A percentile compares a stretch with the other conserved stretches of the same genome.
Evolutionary conservation across 768 basidiomycete species (phyloP).

Genomic region (Leccinum sublutescens): DNA sequence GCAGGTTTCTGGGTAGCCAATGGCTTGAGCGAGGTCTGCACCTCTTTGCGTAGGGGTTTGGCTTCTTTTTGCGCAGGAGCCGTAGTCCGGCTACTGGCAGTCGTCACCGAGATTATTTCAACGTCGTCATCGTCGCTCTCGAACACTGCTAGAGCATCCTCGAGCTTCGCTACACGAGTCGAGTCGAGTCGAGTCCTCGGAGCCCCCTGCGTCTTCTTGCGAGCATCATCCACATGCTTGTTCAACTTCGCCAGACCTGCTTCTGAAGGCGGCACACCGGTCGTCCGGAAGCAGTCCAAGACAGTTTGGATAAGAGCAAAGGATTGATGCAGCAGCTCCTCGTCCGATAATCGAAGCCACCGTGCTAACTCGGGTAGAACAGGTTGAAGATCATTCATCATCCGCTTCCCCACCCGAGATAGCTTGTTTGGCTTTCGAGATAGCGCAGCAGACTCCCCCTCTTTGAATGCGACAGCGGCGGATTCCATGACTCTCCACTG

Average conservation of each 20-base stretch:
- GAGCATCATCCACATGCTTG: constrained; percentile 60
- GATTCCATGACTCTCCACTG: constrained; percentile 79
- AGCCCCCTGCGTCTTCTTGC: constrained; percentile 44
- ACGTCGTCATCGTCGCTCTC: constrained; percentile 62
- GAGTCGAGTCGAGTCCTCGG: constrained; percentile 52
- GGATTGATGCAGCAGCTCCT: constrained; percentile 87
- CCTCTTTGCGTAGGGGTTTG: constrained; percentile 21
- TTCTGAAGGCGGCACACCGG: constrained; percentile 52
- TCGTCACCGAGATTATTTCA: constrained; percentile 46
- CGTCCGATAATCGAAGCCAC: constrained; percentile 92
- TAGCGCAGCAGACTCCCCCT: constrained; percentile 19
- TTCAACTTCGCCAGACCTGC: constrained; percentile 63
- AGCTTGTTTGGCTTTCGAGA: constrained; percentile 42
- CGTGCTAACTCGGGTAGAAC: constrained; percentile 76
- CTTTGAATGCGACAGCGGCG: constrained; percentile 37
- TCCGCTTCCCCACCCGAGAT: constrained; percentile 62
- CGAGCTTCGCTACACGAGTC: constrained; percentile 60
- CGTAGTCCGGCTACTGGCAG: constrained; percentile 13
- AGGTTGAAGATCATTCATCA: constrained; percentile 75
- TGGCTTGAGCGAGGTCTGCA: constrained; percentile 21
- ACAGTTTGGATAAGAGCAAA: constrained; percentile 80
- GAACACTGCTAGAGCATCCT: constrained; percentile 64
- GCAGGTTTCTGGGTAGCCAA: constrained; percentile 12
- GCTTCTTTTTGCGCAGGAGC: constrained; percentile 8
- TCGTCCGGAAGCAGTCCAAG: constrained; percentile 71